phyloP scores from a whole-genome alignment of 1,284 basidiomycete genomes.

The Sporisorium graminicola region DNA sequence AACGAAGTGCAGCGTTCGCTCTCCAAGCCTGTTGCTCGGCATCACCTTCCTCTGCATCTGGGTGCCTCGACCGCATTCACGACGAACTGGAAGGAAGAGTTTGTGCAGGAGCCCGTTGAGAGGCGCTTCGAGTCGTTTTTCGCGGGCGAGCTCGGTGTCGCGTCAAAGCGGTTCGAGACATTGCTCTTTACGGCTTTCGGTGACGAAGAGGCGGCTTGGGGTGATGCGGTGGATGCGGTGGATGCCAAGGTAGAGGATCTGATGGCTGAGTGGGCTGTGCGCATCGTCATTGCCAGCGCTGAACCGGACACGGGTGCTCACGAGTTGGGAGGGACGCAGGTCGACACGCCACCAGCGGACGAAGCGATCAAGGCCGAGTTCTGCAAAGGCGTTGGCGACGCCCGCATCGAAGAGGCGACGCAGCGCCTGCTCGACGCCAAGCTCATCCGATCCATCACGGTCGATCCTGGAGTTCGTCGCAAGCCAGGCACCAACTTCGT shows the following conservation, averaged over 20 bases:
- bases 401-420: constrained; percentile 42
- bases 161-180: constrained; percentile 31
- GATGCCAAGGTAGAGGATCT: not conserved
- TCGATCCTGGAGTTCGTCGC: constrained; percentile 33
- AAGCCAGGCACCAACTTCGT: constrained; percentile 52
- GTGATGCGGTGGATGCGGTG: not conserved
- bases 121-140: constrained; percentile 27
- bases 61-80: constrained; percentile 28
- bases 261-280: constrained; percentile 47
- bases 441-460: constrained; percentile 28
- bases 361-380: constrained; percentile 33
- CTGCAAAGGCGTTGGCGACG: constrained; percentile 32
- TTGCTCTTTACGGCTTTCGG: constrained; percentile 25
- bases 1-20: constrained; percentile 71
- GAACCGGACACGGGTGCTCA: constrained; percentile 1
- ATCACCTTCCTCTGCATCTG: constrained; percentile 38
- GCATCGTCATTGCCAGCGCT: constrained; percentile 22
- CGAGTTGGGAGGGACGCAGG: not conserved
- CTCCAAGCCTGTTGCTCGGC: constrained; percentile 26
- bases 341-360: constrained; percentile 8
- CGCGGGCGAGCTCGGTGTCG: constrained; percentile 28
- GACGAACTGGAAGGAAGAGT: constrained; percentile 41
- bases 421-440: constrained; percentile 37
- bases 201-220: not conserved
- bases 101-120: constrained; percentile 22